Evolutionary conservation across 306 rosid genomes (phyloP).

Genomic region (Betula pendula): DNA sequence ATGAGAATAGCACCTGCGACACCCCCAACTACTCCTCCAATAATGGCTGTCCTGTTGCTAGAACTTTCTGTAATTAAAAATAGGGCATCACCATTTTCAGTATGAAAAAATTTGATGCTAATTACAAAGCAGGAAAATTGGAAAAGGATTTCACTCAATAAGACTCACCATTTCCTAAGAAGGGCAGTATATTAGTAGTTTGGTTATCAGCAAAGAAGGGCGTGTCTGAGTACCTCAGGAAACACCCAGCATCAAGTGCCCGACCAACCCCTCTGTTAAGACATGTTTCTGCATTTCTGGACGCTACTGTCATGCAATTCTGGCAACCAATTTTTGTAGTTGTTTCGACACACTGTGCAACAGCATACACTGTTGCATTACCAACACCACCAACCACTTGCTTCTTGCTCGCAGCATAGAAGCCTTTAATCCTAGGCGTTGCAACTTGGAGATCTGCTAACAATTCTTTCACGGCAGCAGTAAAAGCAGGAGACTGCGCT

Average conservation of each 20-base stretch:
- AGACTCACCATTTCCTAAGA: constrained; percentile 38
- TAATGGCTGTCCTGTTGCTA: constrained; percentile 51
- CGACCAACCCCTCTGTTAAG: constrained; percentile 45
- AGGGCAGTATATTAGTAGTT: constrained; percentile 36
- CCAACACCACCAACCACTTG: constrained; percentile 12
- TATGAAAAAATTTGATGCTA: neutral
- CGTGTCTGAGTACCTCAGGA: constrained; percentile 54
- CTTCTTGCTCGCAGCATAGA: constrained; percentile 45
- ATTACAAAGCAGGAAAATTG: neutral
- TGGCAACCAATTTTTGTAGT: constrained; percentile 30
- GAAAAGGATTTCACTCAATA: neutral
- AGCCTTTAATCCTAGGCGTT: constrained; percentile 40
- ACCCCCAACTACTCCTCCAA: constrained; percentile 73
- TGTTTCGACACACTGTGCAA: constrained; percentile 66
- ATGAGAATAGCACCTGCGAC: constrained; percentile 40
- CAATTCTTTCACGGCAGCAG: constrained; percentile 20
- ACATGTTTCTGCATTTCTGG: constrained; percentile 40
- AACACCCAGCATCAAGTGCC: constrained; percentile 65
- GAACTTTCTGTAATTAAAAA: constrained; percentile 29
- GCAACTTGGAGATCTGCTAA: constrained; percentile 33
- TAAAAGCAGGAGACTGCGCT: constrained; percentile 20
- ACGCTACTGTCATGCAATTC: constrained; percentile 45
- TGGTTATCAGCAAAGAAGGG: constrained; percentile 56
- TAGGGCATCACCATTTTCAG: neutral
- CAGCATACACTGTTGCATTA: constrained; percentile 41